Evolutionary conservation across 2,329 filamentous ascomycete genomes (phyloP), one percentile per base, ranked within the genome.

Genomic region (Fusarium clavum): DNA sequence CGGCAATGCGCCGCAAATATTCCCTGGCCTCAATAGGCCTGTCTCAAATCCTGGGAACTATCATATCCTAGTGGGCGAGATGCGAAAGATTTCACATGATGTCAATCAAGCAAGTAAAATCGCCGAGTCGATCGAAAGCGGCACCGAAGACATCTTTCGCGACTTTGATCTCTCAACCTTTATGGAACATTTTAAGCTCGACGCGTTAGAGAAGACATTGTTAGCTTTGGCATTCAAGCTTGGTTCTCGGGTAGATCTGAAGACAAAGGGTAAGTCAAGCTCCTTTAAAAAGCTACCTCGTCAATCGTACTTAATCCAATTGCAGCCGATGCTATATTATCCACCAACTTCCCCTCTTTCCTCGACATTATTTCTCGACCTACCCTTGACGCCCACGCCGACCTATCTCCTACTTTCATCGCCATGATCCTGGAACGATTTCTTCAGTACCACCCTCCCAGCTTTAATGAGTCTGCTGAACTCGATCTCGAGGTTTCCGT

Each of bases 101-200:
- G 86, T 89, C 55, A 89, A 94, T 61, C 94, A 98, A 83, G 92
- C 94, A 53, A 88, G 89, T 74, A 97, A 94, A 81, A 97, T 99
- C 77, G 94, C 95, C 65, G 94, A 98, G 79, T 92, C 94, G 22
- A 92, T 99, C 78, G 94, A 98, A 80, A 91, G 90, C 3, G 93
- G 90, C 22, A 95, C 96, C 73, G 94, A 96, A 75, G 95, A 99
- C 74, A 89, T 97, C 65, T 98, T 97, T 79, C 92, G 94, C 61
- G 95, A 98, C 78, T 98, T 99, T 76, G 95, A 99, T 78, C 87
- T 99, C n/a, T 92, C 93, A 4, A 93, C 92, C 3, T 98, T 99
- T 78, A 91, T 98, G 86, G 92, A 97, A 70, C 94, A 98, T 80
- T 99, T 99, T 84, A 94, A 94, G 78, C 86, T 98, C 57, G 94